Conservation (phyloP, 1,284 basidiomycete species). For the Kalmanozyma brasiliensis region DNA sequence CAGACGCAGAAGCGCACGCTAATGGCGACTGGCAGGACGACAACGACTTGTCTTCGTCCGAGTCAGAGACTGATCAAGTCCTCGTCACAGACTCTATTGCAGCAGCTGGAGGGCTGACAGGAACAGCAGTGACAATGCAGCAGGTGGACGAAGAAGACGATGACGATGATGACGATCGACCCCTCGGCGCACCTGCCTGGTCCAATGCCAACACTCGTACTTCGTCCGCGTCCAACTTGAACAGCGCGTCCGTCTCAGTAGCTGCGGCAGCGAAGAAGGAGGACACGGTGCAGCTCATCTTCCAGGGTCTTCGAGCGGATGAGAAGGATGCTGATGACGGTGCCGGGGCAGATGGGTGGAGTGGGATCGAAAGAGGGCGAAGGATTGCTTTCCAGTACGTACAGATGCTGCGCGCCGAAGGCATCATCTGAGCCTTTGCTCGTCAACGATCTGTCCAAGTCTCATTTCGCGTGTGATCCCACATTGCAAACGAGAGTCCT, state of each 20-base stretch:
- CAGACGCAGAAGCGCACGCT: background rate
- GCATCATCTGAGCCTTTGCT: slow-evolving; percentile 46
- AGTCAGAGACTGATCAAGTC: slow-evolving; percentile 18
- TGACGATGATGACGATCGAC: slow-evolving; percentile 50
- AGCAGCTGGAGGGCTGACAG: slow-evolving; percentile 7
- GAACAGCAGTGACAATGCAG: slow-evolving; percentile 40
- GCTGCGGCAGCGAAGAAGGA: slow-evolving; percentile 13
- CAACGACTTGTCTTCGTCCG: slow-evolving; percentile 15
- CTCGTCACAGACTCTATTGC: background rate
- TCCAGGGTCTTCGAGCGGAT: slow-evolving; percentile 37
- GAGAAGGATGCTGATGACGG: background rate
- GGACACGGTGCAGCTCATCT: slow-evolving; percentile 36
- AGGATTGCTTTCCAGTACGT: slow-evolving; percentile 48
- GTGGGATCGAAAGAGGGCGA: slow-evolving; percentile 39
- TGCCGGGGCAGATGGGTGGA: slow-evolving; percentile 26
- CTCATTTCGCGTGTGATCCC: no score
- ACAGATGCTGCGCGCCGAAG: slow-evolving; percentile 47
- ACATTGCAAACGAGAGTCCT: no score
- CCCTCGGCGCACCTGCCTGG: slow-evolving; percentile 30
- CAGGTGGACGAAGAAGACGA: slow-evolving; percentile 43
- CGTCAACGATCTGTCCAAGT: no score
- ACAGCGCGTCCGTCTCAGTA: background rate
- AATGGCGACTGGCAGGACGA: slow-evolving; percentile 16
- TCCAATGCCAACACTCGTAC: slow-evolving; percentile 9
- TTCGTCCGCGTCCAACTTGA: slow-evolving; percentile 1